A percentile compares a stretch with the other conserved stretches of the same genome.
phyloP scores from a whole-genome alignment of 2,329 filamentous ascomycete species.

The Raffaelea arxii region DNA sequence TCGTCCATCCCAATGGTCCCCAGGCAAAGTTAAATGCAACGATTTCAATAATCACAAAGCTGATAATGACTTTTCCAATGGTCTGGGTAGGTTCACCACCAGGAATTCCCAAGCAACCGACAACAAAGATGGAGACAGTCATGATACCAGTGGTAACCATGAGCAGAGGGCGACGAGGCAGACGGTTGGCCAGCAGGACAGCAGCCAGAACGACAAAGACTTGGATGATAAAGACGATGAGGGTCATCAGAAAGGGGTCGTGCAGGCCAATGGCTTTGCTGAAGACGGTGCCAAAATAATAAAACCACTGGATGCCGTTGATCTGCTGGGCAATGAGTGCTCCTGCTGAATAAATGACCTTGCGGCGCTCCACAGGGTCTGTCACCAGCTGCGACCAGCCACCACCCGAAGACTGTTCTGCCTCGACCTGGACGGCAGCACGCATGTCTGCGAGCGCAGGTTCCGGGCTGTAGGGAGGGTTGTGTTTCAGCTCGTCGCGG shows the following conservation, averaged over 20 bases:
- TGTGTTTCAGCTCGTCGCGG: slow-evolving; percentile 18
- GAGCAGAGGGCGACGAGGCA: slow-evolving; percentile 27
- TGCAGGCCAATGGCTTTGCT: slow-evolving; percentile 29
- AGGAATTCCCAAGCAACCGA: slow-evolving; percentile 30
- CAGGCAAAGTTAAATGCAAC: slow-evolving; percentile 34
- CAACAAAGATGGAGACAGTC: slow-evolving; percentile 28
- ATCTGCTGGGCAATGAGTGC: slow-evolving; percentile 37
- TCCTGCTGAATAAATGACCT: slow-evolving; percentile 33
- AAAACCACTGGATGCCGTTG: slow-evolving; percentile 38
- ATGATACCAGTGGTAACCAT: slow-evolving; percentile 28
- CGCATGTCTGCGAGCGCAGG: not conserved
- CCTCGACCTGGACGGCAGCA: not conserved
- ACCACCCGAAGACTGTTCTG: not conserved
- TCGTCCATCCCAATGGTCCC: slow-evolving; percentile 30
- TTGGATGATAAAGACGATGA: slow-evolving; percentile 32
- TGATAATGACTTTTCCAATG: slow-evolving; percentile 28
- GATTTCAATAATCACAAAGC: slow-evolving; percentile 31
- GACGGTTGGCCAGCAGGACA: slow-evolving; percentile 29
- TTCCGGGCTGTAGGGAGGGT: not conserved
- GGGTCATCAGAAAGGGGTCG: slow-evolving; percentile 30
- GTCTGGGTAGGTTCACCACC: slow-evolving; percentile 11
- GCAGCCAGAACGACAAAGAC: slow-evolving; percentile 28
- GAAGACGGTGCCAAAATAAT: slow-evolving; percentile 33
- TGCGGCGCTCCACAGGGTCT: slow-evolving; percentile 23
- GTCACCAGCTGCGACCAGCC: not conserved